A percentile compares a stretch with the other conserved stretches of the same genome.
phyloP scores from a whole-genome alignment of 148 eudicot species.

The Vaccinium corymbosum region DNA sequence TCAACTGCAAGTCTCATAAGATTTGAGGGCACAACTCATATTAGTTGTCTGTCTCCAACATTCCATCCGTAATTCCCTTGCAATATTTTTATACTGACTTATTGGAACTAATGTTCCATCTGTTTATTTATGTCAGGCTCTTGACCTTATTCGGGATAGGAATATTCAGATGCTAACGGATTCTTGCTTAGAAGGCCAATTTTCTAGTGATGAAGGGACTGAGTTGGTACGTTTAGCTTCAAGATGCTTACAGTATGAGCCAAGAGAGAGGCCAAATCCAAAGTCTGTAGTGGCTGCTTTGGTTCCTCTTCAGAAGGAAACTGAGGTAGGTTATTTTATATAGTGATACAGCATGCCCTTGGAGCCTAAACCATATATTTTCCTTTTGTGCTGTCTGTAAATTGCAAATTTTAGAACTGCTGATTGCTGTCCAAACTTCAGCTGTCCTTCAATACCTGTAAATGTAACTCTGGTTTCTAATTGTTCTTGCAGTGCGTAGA shows the following conservation, averaged over 20 bases:
- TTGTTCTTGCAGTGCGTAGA: neutral
- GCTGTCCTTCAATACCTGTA: neutral
- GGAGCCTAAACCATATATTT: neutral
- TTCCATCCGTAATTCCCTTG: neutral
- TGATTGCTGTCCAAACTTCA: neutral
- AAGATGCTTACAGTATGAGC: constrained; percentile 86
- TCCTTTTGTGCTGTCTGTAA: neutral
- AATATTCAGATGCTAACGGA: constrained; percentile 84
- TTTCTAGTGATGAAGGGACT: constrained; percentile 78
- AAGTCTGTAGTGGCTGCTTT: constrained; percentile 74
- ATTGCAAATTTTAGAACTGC: neutral
- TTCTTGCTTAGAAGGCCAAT: constrained; percentile 95
- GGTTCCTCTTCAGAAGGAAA: constrained; percentile 88
- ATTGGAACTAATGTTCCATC: constrained; percentile 10
- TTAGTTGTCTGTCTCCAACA: neutral
- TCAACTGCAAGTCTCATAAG: neutral
- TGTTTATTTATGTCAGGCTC: constrained; percentile 53
- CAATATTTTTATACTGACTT: neutral
- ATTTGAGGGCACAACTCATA: constrained; percentile 6
- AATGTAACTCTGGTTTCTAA: neutral
- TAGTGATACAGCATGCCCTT: neutral
- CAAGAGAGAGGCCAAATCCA: constrained; percentile 85
- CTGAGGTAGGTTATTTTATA: constrained; percentile 46
- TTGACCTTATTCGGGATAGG: constrained; percentile 87
- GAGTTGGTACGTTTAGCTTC: constrained; percentile 86